These are phyloP conservation scores for Mycena kentingensis DNA, from an alignment of 768 basidiomycete species.

Conservation along the genomic window DNA sequence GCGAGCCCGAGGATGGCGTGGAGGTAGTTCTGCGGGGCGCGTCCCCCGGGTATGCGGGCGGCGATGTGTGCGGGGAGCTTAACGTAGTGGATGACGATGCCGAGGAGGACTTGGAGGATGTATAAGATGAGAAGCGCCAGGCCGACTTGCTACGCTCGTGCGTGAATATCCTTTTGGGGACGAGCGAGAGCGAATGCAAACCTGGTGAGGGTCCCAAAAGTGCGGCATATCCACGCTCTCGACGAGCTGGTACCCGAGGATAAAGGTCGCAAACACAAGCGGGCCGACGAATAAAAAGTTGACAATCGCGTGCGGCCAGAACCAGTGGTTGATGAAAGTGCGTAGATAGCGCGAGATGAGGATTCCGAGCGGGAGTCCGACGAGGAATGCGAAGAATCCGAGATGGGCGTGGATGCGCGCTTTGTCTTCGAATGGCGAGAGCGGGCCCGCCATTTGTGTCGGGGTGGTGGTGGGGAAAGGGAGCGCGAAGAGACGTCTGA, in stretches of 20 bases:
- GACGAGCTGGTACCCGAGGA: conserved; percentile 29
- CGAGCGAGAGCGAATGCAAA: neutral
- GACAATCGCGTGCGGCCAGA: conserved; percentile 35
- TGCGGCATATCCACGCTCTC: conserved; percentile 10
- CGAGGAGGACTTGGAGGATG: conserved; percentile 37
- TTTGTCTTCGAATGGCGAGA: conserved; percentile 19
- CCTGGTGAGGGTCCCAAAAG: conserved; percentile 36
- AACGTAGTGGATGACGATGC: conserved; percentile 40
- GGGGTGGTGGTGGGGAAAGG: neutral
- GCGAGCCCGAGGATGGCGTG: conserved; percentile 36
- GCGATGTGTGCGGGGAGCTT: conserved; percentile 29
- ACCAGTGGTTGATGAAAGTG: conserved; percentile 35
- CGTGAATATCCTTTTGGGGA: neutral
- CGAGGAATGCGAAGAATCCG: conserved; percentile 37
- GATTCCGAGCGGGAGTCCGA: conserved; percentile 40
- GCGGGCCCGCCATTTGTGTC: neutral
- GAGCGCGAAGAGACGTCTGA: too few species aligned
- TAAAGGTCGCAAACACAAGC: conserved; percentile 36
- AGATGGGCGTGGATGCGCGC: conserved; percentile 36
- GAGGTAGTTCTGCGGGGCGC: conserved; percentile 29
- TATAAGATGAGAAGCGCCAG: conserved; percentile 40
- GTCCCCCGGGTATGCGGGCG: conserved; percentile 26
- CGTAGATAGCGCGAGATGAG: conserved; percentile 39
- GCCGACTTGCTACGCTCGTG: conserved; percentile 41
- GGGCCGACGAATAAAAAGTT: conserved; percentile 37